phyloP scores from a whole-genome alignment of 2,329 filamentous ascomycete species.

The Pestalotiopsis sp. region DNA sequence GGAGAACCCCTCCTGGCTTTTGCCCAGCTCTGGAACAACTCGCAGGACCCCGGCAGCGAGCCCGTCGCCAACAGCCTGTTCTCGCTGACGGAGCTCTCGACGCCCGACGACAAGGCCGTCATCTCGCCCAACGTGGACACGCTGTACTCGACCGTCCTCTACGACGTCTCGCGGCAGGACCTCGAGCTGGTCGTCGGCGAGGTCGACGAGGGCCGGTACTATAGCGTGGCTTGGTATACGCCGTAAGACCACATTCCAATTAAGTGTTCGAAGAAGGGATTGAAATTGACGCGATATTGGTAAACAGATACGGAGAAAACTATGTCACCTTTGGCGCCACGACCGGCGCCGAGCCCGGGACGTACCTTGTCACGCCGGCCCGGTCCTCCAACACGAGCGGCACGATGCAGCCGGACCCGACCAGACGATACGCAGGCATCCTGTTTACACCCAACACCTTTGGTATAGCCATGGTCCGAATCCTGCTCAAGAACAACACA shows the following conservation, averaged over 20 bases:
- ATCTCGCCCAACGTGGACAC: constrained; percentile 1
- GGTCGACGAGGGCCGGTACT: not conserved
- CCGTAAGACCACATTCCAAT: not conserved
- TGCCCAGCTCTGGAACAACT: not conserved
- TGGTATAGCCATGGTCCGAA: not conserved
- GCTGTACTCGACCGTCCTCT: not conserved
- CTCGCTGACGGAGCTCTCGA: not conserved
- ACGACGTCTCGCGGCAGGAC: constrained; percentile 5
- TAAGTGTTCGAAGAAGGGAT: not conserved
- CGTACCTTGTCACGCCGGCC: not conserved
- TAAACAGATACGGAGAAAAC: not conserved
- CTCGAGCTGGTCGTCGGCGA: not conserved
- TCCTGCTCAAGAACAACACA: not conserved
- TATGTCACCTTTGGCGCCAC: not conserved
- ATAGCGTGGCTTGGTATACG: not conserved
- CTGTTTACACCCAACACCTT: not conserved
- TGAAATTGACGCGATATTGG: not conserved
- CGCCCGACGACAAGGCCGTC: not conserved
- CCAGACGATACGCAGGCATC: not conserved
- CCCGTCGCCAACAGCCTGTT: not conserved
- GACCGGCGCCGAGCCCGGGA: not conserved
- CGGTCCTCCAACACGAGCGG: not conserved
- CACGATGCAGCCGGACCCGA: not conserved
- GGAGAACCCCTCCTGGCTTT: not conserved
- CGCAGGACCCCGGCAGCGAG: not conserved